phyloP scores from a whole-genome alignment of 2,329 filamentous ascomycete genomes.

The Beauveria brongniartii region DNA sequence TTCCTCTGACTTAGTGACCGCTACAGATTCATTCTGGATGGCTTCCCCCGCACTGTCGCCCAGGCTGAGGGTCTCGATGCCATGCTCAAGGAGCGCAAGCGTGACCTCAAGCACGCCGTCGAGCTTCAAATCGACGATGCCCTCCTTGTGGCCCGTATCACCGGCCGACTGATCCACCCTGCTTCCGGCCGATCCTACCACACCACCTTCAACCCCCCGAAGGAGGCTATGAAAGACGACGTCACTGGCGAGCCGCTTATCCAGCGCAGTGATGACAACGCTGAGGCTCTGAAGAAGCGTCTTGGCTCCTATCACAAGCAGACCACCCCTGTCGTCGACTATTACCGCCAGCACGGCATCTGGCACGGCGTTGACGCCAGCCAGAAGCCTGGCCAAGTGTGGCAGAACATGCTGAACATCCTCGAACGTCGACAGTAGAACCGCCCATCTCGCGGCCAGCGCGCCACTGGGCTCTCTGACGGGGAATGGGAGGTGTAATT shows the following conservation, averaged over 20 bases:
- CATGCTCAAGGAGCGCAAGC: slow-evolving; percentile 73
- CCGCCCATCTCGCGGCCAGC: background rate
- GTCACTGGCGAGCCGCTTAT: slow-evolving; percentile 93
- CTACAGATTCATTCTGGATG: slow-evolving; percentile 90
- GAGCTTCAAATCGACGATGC: slow-evolving; percentile 96
- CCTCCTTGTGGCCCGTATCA: slow-evolving; percentile 91
- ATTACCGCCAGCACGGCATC: slow-evolving; percentile 97
- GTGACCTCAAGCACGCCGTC: slow-evolving; percentile 87
- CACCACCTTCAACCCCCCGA: slow-evolving; percentile 97
- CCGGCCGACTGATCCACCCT: slow-evolving; percentile 89
- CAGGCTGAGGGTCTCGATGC: slow-evolving; percentile 91
- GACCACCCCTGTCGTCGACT: slow-evolving; percentile 84
- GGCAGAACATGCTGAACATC: slow-evolving; percentile 83
- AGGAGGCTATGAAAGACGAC: slow-evolving; percentile 90
- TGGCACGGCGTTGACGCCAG: slow-evolving; percentile 94
- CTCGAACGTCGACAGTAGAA: slow-evolving; percentile 54
- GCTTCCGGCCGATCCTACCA: slow-evolving; percentile 96
- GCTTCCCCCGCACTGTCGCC: slow-evolving; percentile 92
- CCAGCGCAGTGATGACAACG: slow-evolving; percentile 95
- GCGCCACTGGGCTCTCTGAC: background rate
- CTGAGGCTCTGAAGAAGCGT: slow-evolving; percentile 90
- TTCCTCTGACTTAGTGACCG: slow-evolving; percentile 2
- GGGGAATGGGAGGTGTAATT: slow-evolving; percentile 1
- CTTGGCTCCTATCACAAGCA: slow-evolving; percentile 89
- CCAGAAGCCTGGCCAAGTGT: slow-evolving; percentile 91